Conservation (phyloP, 2,329 filamentous ascomycete genomes). For the Microcyclosporella mali region DNA sequence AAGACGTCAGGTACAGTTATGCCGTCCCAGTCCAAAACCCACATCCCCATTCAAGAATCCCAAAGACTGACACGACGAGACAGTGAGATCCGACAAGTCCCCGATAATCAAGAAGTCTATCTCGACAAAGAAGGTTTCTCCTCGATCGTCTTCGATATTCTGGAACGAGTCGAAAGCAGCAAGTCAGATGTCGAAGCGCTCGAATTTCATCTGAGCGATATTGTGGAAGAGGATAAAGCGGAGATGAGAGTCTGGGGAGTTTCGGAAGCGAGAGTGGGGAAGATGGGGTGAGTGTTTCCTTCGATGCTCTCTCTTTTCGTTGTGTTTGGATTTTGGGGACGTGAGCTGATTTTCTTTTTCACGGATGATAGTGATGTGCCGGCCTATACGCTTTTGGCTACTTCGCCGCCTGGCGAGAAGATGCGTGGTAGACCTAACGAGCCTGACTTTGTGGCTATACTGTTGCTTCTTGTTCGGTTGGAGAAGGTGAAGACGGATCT, state of each 20-base stretch:
- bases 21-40: constrained; percentile 5
- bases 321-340: background rate
- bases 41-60: constrained; percentile 3
- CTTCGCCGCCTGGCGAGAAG: constrained; percentile 37
- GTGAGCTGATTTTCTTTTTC: background rate
- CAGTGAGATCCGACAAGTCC: constrained; percentile 67
- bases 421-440: constrained; percentile 41
- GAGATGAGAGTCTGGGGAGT: constrained; percentile 36
- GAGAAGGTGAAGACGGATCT: constrained; percentile 72
- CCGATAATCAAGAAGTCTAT: constrained; percentile 87
- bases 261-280: constrained; percentile 28
- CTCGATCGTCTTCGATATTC: constrained; percentile 84
- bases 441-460: constrained; percentile 56
- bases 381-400: constrained; percentile 64
- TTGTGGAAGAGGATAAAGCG: constrained; percentile 29
- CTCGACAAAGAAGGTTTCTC: constrained; percentile 78
- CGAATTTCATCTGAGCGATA: constrained; percentile 46
- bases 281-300: constrained; percentile 33
- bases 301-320: constrained; percentile 1
- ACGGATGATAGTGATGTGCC: constrained; percentile 34
- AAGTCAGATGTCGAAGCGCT: constrained; percentile 62
- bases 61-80: background rate
- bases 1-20: constrained; percentile 69
- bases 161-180: constrained; percentile 66
- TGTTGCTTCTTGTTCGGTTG: constrained; percentile 71